These are phyloP conservation scores for Yarrowia yakushimensis DNA, from an alignment of 805 yeast species.

Conservation along the genomic window DNA sequence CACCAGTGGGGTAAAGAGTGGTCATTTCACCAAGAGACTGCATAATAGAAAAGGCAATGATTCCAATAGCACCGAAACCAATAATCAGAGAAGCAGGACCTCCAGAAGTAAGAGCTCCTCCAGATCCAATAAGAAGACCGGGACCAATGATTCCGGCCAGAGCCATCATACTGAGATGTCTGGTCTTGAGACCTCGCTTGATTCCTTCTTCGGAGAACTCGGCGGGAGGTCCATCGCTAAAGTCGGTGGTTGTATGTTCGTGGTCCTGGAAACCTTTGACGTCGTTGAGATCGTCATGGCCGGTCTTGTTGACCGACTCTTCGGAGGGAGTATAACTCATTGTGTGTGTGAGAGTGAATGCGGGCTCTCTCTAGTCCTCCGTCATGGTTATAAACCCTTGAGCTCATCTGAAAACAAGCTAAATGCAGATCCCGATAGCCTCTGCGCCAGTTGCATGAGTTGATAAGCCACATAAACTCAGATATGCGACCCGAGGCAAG, in stretches of 20 bases:
- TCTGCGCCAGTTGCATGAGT: neutral
- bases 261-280: neutral
- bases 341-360: neutral
- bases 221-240: slow-evolving; percentile 10
- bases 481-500: neutral
- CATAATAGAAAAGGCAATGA: slow-evolving; percentile 53
- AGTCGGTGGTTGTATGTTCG: slow-evolving; percentile 14
- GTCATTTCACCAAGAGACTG: slow-evolving; percentile 55
- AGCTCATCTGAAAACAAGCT: slow-evolving; percentile 12
- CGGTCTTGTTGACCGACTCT: neutral
- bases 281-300: neutral
- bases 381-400: slow-evolving; percentile 10
- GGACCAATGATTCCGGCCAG: slow-evolving; percentile 83
- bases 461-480: slow-evolving; percentile 22
- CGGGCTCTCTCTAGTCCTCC: neutral
- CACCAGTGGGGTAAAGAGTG: slow-evolving; percentile 52
- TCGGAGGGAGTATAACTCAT: slow-evolving; percentile 21
- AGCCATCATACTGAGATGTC: slow-evolving; percentile 79
- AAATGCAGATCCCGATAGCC: neutral
- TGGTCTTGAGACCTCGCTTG: slow-evolving; percentile 47
- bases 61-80: slow-evolving; percentile 49
- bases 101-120: slow-evolving; percentile 48
- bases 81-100: slow-evolving; percentile 52
- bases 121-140: slow-evolving; percentile 67
- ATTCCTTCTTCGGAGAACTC: slow-evolving; percentile 36